Base-by-base conservation (phyloP, 306 rosid species). In the Erythrophleum fordii region DNA sequence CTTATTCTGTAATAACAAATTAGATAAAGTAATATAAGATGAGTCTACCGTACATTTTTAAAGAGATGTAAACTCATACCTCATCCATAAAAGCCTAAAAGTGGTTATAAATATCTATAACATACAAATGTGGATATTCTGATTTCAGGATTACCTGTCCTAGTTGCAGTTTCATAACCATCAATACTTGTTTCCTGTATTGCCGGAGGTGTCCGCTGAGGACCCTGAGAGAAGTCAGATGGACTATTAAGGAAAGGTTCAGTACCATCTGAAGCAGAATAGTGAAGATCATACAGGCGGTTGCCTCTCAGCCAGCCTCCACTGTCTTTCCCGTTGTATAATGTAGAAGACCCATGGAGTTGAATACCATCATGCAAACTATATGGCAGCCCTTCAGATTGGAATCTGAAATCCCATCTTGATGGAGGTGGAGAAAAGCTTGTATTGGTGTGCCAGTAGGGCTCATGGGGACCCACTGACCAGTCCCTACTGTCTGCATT, bases 361-460 rank as follows among this genome's bases (percentile, higher is more conserved):
- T 86, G 95, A 51, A 35, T 51, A 7, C 89, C 92, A 75, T 93
- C 98, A 69, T 86, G 84, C 42, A 84, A 79, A 77, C 88, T 81
- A 80, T 91, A 83, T 12, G 91, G 92, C 14, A 85, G 71, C 49
- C 88, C 96, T 77, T 95, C 97, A 34, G 97, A 69, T 70, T 90
- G 99, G 73, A 93, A 86, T 26, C 85, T 90, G 80, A 92, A 86
- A 86, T 95, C 99, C 99, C 98, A 95, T 85, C 90, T 80, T 6
- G 91, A 81, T 18, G 93, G 92, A 41, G 92, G 93, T 7, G 95
- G 95, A 5, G 95, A 91, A 64, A 87, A 91, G 85, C 99, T 95
- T 1, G 98, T 86, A 83, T 95, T 95, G 2, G 98, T 95, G 66
- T 81, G 90, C 99, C 99, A 95, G 77, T 89, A 93, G 23, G 98